phyloP scores from a whole-genome alignment of 83 land plant species.

The Larix sibirica region DNA sequence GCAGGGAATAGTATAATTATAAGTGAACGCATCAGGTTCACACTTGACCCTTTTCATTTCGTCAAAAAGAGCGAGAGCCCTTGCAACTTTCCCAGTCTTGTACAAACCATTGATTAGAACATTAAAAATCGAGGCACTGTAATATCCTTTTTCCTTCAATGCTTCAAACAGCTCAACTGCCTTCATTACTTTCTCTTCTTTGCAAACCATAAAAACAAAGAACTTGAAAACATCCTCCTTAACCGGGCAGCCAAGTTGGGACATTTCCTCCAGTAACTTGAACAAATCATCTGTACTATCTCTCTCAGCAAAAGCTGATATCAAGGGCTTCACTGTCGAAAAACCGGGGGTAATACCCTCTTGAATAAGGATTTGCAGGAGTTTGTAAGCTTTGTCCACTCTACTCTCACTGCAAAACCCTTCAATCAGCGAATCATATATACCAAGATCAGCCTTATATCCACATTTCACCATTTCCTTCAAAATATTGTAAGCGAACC shows the following conservation, averaged over 20 bases:
- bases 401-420: conserved; percentile 44
- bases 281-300: conserved; percentile 37
- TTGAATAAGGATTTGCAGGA: conserved; percentile 41
- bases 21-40: conserved; percentile 45
- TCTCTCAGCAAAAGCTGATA: conserved; percentile 42
- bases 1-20: conserved; percentile 46
- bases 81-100: conserved; percentile 32
- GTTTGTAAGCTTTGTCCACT: conserved; percentile 54
- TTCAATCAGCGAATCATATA: conserved; percentile 52
- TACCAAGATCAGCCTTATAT: conserved; percentile 63
- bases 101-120: conserved; percentile 43
- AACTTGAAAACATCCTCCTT: conserved; percentile 48
- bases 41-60: conserved; percentile 44
- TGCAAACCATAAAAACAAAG: conserved; percentile 37
- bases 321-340: conserved; percentile 49
- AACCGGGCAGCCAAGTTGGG: conserved; percentile 33
- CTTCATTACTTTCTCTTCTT: conserved; percentile 24
- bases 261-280: conserved; percentile 35
- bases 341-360: conserved; percentile 52
- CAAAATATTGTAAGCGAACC: conserved; percentile 48
- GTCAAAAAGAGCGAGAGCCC: conserved; percentile 41
- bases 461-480: conserved; percentile 60
- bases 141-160: conserved; percentile 39
- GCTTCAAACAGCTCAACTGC: conserved; percentile 50
- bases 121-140: conserved; percentile 53